phyloP scores from a whole-genome alignment of 202 grass and related monocot species.

The Hordeum pubiflorum region DNA sequence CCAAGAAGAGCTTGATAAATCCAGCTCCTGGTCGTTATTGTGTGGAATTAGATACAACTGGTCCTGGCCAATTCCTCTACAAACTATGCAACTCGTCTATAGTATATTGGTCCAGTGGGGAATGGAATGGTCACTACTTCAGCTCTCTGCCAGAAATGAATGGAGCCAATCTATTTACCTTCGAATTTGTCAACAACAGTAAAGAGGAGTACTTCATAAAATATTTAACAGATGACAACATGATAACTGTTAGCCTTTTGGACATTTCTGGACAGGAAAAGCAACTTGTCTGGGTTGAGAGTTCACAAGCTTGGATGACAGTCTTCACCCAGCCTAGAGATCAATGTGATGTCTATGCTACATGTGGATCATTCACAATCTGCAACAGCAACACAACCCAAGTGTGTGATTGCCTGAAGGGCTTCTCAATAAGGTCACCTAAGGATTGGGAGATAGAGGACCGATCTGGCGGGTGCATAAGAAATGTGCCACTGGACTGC shows the following conservation, averaged over 20 bases:
- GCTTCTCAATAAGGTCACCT: slow-evolving; percentile 23
- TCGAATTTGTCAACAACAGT: neutral
- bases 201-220: slow-evolving; percentile 4
- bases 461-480: slow-evolving; percentile 34
- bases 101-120: slow-evolving; percentile 26
- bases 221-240: neutral
- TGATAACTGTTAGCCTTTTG: slow-evolving; percentile 8
- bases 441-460: slow-evolving; percentile 30
- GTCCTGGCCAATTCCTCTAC: slow-evolving; percentile 4
- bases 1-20: slow-evolving; percentile 25
- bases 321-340: slow-evolving; percentile 17
- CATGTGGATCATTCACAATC: slow-evolving; percentile 41
- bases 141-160: slow-evolving; percentile 28
- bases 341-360: slow-evolving; percentile 33
- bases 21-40: slow-evolving; percentile 23
- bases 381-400: slow-evolving; percentile 19
- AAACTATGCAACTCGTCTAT: slow-evolving; percentile 29
- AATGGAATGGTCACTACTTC: slow-evolving; percentile 39
- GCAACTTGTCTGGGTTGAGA: slow-evolving; percentile 10
- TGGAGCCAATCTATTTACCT: neutral
- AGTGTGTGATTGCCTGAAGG: slow-evolving; percentile 33
- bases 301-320: slow-evolving; percentile 9
- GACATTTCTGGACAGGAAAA: slow-evolving; percentile 25
- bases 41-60: slow-evolving; percentile 16
- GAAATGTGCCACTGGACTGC: slow-evolving; percentile 30